Evolutionary conservation across 495 filamentous ascomycete genomes (phyloP), one percentile per base, ranked within the genome.

Genomic region (Neurospora sp.): DNA sequence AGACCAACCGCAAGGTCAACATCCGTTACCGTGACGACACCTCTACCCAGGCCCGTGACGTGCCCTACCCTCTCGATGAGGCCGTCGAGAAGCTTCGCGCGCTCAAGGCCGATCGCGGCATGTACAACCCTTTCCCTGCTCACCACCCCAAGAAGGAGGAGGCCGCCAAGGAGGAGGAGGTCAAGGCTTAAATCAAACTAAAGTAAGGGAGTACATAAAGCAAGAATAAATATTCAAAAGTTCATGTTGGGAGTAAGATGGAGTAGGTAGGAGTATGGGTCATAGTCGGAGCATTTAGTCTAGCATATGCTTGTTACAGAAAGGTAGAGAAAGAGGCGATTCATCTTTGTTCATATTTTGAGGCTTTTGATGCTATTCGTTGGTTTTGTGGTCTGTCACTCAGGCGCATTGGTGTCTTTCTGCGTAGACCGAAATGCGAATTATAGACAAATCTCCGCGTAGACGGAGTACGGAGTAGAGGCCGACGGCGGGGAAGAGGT

Each of bases 21-120:
- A 92, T 97, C 76, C 89, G 95, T 41, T 96, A 95, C 82, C 88
- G 95, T 71, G 95, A 98, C 78, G 92, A 97, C 79, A 90, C 89
- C 18, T 88, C 90, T 10, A 93, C 90, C 38, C 95, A 98, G 82
- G 90, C 90, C 44, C 86, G 84, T 41, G 86, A 86, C 72, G 85
- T 84, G 73, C 84, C 94, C 78, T 83, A 97, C 22, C 86, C 90
- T 40, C 83, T 97, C 22, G 88, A 94, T 48, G 93, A 95, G 79
- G 93, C 89, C 0, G 83, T 97, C 14, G 80, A 83, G 79, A 96
- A 95, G 84, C 83, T 98, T 73, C 81, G 79, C 68, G 85, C 84
- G 70, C 83, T 98, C 76, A 87, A 89, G 78, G 90, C 92, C 18
- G 79, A 81, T 31, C 72, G 81, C 39, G 78, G 79, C 20, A 77